Evolutionary conservation across 1,139 yeast genomes (phyloP), one percentile per base, ranked within the genome.

Genomic region (Candida frijolesensis): DNA sequence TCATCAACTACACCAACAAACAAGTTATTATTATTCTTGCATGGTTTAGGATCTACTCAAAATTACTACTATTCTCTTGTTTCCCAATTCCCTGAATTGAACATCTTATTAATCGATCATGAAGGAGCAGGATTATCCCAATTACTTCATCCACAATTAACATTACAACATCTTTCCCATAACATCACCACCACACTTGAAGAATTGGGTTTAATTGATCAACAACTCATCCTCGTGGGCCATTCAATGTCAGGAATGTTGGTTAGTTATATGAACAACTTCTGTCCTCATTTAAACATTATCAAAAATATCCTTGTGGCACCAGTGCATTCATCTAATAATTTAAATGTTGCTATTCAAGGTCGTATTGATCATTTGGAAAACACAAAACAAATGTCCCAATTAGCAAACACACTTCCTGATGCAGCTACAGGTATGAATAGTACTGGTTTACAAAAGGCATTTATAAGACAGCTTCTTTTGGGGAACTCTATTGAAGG

Each of bases 181-280:
- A 65, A 62, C 49, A 59, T 61, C 7, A 45, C 56, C 18, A 55
- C 53, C 12, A 53, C 62, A 19, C 51, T 64, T 10, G 48, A 55
- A 29, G 58, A 59, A 42, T 51, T 56, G 39, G 50, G 46, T 1
- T 46, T 62, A 27, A 18, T 19, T 9, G 14, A 34, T 2, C 41
- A 50, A 14, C 45, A 54, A 12, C 44, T 61, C 4, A 53, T 56
- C 9, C 47, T 65, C n/a, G 61, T 65, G 12, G 70, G 70, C 3
- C 69, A 65, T 50, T 65, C 70, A 1, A 65, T 66, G 68, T 66
- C 68, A 2, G 70, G 70, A 1, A 60, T 66, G 65, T 54, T 63
- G 19, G 63, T 64, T 11, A 57, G 58, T 49, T 59, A 59, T 44
- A 46, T 56, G 16, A 51, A 52, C 22, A 48, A 50, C 18, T 38